Evolutionary conservation across 345 rosid genomes (phyloP).

Genomic region (Bruguiera gymnorhiza): DNA sequence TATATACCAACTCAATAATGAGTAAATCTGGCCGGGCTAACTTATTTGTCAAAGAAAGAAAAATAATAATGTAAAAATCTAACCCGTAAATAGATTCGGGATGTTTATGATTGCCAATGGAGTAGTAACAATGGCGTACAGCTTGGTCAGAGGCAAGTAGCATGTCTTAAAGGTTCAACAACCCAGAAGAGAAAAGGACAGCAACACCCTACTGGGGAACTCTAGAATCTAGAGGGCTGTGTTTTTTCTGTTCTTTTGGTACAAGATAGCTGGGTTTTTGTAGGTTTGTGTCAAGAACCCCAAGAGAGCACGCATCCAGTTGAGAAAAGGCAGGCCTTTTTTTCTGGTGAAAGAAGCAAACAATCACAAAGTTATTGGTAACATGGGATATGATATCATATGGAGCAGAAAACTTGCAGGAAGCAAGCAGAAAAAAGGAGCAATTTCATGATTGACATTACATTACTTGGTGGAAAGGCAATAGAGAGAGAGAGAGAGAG

Average conservation of each 20-base stretch:
- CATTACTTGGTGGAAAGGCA: neutral
- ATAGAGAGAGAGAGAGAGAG: neutral
- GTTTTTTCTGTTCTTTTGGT: neutral
- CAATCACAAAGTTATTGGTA: neutral
- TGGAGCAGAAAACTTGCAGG: constrained; percentile 21
- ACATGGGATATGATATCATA: constrained; percentile 16
- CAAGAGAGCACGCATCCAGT: constrained; percentile 9
- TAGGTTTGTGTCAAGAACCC: constrained; percentile 2
- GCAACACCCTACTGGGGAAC: constrained; percentile 14
- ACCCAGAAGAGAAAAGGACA: constrained; percentile 25
- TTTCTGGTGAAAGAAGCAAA: constrained; percentile 5
- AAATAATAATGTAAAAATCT: neutral
- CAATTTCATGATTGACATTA: constrained; percentile 22
- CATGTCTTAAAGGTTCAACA: constrained; percentile 19
- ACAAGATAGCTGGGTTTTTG: constrained; percentile 8
- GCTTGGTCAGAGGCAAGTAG: constrained; percentile 21
- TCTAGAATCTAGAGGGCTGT: neutral
- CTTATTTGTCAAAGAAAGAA: constrained; percentile 6
- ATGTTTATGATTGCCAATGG: constrained; percentile 5
- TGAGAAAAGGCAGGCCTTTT: constrained; percentile 23
- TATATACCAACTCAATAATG: neutral
- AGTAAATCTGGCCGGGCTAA: constrained; percentile 5
- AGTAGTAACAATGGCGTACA: constrained; percentile 32
- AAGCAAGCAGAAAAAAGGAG: constrained; percentile 14
- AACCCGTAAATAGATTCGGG: constrained; percentile 1